Conservation (phyloP, 495 filamentous ascomycete species). For the Neurospora sp. region DNA sequence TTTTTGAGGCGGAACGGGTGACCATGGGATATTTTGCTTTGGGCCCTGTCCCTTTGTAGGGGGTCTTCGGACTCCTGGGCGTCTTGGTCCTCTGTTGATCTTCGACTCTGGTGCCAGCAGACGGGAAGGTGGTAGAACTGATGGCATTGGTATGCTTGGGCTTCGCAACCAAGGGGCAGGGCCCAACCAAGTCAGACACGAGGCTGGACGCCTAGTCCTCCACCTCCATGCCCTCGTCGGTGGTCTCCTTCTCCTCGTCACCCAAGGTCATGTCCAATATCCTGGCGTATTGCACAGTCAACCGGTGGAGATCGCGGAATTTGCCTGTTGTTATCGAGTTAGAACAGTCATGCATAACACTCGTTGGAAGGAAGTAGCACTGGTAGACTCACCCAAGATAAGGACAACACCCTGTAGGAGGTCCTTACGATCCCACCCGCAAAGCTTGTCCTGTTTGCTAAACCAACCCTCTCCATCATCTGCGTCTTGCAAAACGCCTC, state of each 20-base stretch:
- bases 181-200: not conserved
- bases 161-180: not conserved
- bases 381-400: constrained; percentile 66
- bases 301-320: constrained; percentile 80
- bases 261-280: constrained; percentile 56
- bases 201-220: constrained; percentile 7
- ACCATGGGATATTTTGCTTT: not conserved
- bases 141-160: not conserved
- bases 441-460: constrained; percentile 56
- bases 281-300: constrained; percentile 83
- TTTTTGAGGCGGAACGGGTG: not conserved
- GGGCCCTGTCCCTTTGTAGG: not conserved
- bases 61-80: not conserved
- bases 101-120: not conserved
- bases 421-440: constrained; percentile 81
- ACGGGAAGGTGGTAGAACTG: not conserved
- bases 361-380: not conserved
- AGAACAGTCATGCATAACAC: constrained; percentile 14
- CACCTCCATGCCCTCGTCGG: constrained; percentile 15
- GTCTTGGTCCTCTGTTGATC: not conserved
- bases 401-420: constrained; percentile 82
- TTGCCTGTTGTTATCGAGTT: constrained; percentile 54
- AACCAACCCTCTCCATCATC: constrained; percentile 45
- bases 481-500: constrained; percentile 53
- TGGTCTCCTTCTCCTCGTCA: constrained; percentile 25